A percentile compares a stretch with the other conserved stretches of the same genome.
Conservation (phyloP, 345 rosid genomes). For the Eutrema heterophyllum region DNA sequence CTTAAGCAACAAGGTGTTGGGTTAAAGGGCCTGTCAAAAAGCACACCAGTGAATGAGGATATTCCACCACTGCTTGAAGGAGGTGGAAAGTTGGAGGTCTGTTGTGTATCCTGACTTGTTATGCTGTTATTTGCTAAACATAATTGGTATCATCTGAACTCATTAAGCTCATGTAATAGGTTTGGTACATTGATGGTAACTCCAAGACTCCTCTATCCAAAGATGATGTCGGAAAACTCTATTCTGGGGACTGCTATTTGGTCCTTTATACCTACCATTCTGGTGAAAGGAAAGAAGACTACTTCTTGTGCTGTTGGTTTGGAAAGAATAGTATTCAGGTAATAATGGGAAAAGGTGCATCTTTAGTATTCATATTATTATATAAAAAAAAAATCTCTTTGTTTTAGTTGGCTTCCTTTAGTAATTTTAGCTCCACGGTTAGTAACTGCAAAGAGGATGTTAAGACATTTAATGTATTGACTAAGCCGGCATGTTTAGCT, state of each 20-base stretch:
- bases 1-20: slow-evolving; percentile 96
- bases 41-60: slow-evolving; percentile 74
- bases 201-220: slow-evolving; percentile 69
- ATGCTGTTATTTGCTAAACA: not conserved
- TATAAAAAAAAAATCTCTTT: not conserved
- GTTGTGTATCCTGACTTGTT: slow-evolving; percentile 15
- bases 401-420: not conserved
- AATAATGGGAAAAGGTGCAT: slow-evolving; percentile 24
- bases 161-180: slow-evolving; percentile 39
- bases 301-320: slow-evolving; percentile 87
- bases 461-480: not conserved
- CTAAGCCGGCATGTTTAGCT: not conserved
- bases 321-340: slow-evolving; percentile 93
- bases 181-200: slow-evolving; percentile 81
- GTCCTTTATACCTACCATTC: slow-evolving; percentile 84
- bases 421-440: not conserved
- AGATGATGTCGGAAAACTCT: slow-evolving; percentile 90
- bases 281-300: slow-evolving; percentile 97
- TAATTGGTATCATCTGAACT: not conserved
- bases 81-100: slow-evolving; percentile 96
- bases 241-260: slow-evolving; percentile 92
- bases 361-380: not conserved
- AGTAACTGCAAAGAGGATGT: not conserved
- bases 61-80: slow-evolving; percentile 94
- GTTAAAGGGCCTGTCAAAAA: slow-evolving; percentile 74